A percentile compares a stretch with the other conserved stretches of the same genome.
phyloP scores from a whole-genome alignment of 768 basidiomycete species.

The Crepidotus variabilis region DNA sequence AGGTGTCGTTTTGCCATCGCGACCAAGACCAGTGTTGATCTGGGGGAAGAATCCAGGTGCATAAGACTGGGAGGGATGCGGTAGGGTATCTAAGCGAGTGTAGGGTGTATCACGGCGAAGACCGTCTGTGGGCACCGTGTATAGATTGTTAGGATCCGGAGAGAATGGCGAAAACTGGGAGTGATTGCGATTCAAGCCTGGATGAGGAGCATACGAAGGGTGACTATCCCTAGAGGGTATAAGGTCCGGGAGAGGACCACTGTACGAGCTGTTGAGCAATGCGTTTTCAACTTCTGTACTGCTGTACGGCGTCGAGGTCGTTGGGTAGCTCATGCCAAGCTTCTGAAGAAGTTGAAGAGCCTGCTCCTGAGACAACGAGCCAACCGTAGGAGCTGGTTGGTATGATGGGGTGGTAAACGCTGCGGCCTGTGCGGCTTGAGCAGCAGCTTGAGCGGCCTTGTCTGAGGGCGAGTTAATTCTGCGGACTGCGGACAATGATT shows the following conservation, averaged over 20 bases:
- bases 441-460: slow-evolving; percentile 89
- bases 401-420: slow-evolving; percentile 49
- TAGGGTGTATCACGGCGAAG: slow-evolving; percentile 29
- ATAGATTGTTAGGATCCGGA: slow-evolving; percentile 59
- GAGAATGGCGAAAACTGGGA: slow-evolving; percentile 75
- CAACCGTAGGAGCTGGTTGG: slow-evolving; percentile 18
- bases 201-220: slow-evolving; percentile 19
- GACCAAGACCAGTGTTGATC: slow-evolving; percentile 14
- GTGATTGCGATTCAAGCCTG: slow-evolving; percentile 32
- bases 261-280: slow-evolving; percentile 10
- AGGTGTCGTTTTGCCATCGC: slow-evolving; percentile 18
- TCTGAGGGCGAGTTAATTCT: slow-evolving; percentile 38
- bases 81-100: slow-evolving; percentile 36
- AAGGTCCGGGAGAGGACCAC: background rate
- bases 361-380: slow-evolving; percentile 55
- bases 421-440: slow-evolving; percentile 76
- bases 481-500: background rate
- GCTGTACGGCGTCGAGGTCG: slow-evolving; percentile 1
- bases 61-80: slow-evolving; percentile 48
- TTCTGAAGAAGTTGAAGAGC: slow-evolving; percentile 60
- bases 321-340: slow-evolving; percentile 38
- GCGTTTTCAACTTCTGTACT: slow-evolving; percentile 16
- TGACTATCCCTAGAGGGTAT: slow-evolving; percentile 14
- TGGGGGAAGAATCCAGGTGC: slow-evolving; percentile 45
- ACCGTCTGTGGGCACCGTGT: slow-evolving; percentile 26